Conservation (phyloP, 2,329 filamentous ascomycete genomes). For the Sporothrix mexicana region DNA sequence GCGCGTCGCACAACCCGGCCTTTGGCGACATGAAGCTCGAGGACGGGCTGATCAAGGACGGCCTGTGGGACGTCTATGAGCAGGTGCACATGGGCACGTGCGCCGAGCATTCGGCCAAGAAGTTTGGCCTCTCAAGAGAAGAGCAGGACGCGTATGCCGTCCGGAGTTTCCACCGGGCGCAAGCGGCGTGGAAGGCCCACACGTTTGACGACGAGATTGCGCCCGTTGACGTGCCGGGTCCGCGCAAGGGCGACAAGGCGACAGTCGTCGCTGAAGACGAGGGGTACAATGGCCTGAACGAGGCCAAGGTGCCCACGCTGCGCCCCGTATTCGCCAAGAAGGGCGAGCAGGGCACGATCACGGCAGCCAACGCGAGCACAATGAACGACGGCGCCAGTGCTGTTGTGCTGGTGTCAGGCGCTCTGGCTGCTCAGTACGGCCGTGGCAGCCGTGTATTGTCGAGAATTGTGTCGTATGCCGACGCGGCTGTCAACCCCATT, state of each 20-base stretch:
- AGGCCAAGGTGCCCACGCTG: neutral
- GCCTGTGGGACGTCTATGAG: slow-evolving; percentile 1
- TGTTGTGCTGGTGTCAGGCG: neutral
- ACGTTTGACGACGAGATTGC: slow-evolving; percentile 10
- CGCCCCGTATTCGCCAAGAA: neutral
- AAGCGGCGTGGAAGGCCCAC: neutral
- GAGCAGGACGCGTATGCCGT: slow-evolving; percentile 4
- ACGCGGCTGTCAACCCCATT: neutral
- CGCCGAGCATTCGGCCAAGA: neutral
- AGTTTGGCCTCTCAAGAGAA: neutral
- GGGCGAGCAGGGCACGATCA: neutral
- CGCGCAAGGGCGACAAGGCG: neutral
- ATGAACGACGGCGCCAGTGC: slow-evolving; percentile 17
- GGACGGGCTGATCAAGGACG: slow-evolving; percentile 6
- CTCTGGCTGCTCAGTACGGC: neutral
- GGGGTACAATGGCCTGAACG: neutral
- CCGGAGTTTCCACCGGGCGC: neutral
- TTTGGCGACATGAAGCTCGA: slow-evolving; percentile 3
- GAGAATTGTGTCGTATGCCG: neutral
- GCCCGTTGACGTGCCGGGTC: neutral
- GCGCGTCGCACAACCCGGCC: neutral
- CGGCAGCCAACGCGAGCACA: neutral
- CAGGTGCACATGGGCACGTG: slow-evolving; percentile 20
- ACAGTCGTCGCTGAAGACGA: neutral
- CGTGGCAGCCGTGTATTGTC: neutral